Base-by-base conservation (phyloP, 2,329 filamentous ascomycete genomes). In the Blastomyces percursus region DNA sequence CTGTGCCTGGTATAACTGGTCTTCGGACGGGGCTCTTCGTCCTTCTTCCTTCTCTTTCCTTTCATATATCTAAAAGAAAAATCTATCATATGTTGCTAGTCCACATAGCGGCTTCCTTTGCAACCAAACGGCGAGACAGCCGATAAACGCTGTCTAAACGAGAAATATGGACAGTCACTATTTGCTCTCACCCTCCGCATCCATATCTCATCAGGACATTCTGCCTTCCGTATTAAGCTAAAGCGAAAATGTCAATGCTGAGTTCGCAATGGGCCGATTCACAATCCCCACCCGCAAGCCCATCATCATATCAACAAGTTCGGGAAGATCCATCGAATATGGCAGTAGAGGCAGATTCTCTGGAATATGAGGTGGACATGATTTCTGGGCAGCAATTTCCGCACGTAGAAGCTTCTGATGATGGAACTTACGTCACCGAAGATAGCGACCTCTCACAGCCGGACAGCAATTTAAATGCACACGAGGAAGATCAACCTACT, bases 381-480 rank as follows among this genome's bases (percentile, higher is more conserved):
- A 48, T 42, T 50, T 3, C 27, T 32, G 24, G 30, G 8, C 57
- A 32, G 24, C n/a, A n/a, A 27, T 32, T 42, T 51, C 60, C 66
- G 6, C 54, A 68, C 14, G 42, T 61, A 6, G 64, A 66, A 14
- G 58, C 68, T 38, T 71, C 69, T 16, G 68, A 72, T 19, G 69
- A 69, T 40, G 68, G 69, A 4, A 69, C 65, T 24, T 71, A 69
- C n/a, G 50, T 63, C 14, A 60, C 48, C 9, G 55, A 64, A 1
- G 32, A 30, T n/a, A 54, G 8, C n/a, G 9, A 54, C 8, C 38
- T 40, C 38, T 61, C 44, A 11, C 38, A 58, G 42, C 24, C 46
- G n/a, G 50, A 40, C 14, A 54, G 57, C 24, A 55, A 63, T 35
- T 14, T 8, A 24, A 54, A 61, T 35, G 30, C 40, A 11, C 38